phyloP scores from a whole-genome alignment of 345 rosid genomes.

The Corymbia maculata region DNA sequence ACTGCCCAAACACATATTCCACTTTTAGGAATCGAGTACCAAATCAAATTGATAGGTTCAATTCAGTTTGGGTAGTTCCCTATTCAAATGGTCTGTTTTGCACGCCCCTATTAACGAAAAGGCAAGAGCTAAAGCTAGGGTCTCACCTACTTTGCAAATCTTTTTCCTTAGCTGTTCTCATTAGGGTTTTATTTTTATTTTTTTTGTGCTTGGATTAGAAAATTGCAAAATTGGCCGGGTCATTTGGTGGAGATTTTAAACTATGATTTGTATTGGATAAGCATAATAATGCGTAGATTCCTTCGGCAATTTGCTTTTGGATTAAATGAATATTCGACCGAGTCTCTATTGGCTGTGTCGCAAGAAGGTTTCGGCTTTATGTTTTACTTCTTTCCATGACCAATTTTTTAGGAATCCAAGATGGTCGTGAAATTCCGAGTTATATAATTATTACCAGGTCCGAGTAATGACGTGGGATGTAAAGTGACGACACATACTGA shows the following conservation, averaged over 20 bases:
- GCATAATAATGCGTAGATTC: neutral
- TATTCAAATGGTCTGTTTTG: too few species aligned
- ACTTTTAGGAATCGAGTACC: too few species aligned
- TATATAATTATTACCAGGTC: neutral
- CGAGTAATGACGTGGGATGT: neutral
- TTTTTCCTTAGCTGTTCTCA: neutral
- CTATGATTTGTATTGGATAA: neutral
- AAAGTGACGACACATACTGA: neutral
- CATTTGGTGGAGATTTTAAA: neutral
- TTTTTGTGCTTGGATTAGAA: neutral
- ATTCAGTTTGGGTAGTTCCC: too few species aligned
- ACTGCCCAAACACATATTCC: too few species aligned
- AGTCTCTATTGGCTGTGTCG: neutral
- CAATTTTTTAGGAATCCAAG: neutral
- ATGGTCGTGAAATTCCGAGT: neutral
- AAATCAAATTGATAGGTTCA: too few species aligned
- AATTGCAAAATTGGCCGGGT: neutral
- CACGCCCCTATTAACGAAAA: too few species aligned
- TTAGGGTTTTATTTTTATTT: neutral
- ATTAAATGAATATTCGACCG: neutral
- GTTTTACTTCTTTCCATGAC: neutral
- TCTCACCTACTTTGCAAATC: neutral
- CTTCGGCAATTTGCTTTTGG: neutral
- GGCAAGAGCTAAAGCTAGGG: neutral
- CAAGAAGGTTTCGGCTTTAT: neutral